A percentile compares a stretch with the other conserved stretches of the same genome.
These are phyloP conservation scores for Colletotrichum camelliae DNA, from an alignment of 2,329 filamentous ascomycete species.

Conservation along the genomic window DNA sequence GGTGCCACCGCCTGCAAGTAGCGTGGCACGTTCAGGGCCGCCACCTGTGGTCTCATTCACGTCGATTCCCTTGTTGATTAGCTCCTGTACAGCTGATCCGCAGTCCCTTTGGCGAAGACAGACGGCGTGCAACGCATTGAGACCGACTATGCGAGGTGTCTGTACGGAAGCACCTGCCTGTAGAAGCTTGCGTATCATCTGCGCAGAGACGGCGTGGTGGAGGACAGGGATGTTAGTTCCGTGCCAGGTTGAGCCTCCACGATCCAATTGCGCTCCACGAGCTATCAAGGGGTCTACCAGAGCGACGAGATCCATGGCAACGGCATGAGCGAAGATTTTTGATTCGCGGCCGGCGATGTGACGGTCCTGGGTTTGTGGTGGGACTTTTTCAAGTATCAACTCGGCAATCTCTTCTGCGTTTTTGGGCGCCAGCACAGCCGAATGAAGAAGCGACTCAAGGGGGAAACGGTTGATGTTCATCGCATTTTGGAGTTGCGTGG, in stretches of 20 bases:
- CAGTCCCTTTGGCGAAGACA: not conserved
- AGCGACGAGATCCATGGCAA: not conserved
- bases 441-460: not conserved
- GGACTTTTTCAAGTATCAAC: not conserved
- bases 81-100: not conserved
- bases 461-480: not conserved
- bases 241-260: not conserved
- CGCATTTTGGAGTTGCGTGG: not conserved
- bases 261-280: not conserved
- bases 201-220: not conserved
- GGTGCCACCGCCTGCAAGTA: not conserved
- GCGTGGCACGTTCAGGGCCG: not conserved
- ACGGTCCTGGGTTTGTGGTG: not conserved
- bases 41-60: not conserved
- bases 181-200: not conserved
- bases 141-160: not conserved
- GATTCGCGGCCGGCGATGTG: not conserved
- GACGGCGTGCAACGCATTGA: constrained; percentile 7
- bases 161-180: not conserved
- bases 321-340: not conserved
- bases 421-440: not conserved
- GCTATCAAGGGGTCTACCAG: not conserved
- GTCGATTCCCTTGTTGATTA: not conserved
- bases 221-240: not conserved
- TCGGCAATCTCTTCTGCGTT: not conserved